Percentiles rank a stretch among this genome's conserved stretches.
These are phyloP conservation scores for Cnidoscolus chayamansa DNA, from an alignment of 441 rosid species.

Conservation along the genomic window DNA sequence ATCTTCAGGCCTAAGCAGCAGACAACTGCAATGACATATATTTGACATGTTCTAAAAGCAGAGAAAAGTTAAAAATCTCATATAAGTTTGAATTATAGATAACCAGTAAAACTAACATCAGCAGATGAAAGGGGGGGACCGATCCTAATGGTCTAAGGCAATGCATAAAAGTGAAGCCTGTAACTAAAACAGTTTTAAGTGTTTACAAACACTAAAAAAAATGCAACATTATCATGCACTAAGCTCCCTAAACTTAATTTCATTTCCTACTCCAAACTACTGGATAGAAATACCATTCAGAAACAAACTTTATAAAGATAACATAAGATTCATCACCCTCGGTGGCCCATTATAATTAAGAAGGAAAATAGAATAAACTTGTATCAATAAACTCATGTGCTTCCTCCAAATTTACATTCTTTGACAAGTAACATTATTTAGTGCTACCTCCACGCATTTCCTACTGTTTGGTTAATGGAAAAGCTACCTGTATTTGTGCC, in stretches of 20 bases:
- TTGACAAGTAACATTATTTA: slow-evolving; percentile 1
- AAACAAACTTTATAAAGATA: neutral
- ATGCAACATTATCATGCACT: neutral
- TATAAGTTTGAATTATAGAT: neutral
- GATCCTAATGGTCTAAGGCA: neutral
- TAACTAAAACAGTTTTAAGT: neutral
- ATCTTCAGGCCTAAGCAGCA: neutral
- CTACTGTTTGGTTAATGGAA: slow-evolving; percentile 20
- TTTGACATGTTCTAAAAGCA: neutral
- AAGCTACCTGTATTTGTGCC: slow-evolving; percentile 67
- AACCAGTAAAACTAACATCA: neutral
- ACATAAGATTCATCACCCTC: neutral
- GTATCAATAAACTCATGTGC: neutral
- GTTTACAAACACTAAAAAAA: neutral
- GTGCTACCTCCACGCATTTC: slow-evolving; percentile 2
- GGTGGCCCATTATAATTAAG: neutral
- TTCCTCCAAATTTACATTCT: slow-evolving; percentile 16
- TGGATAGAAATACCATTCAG: neutral
- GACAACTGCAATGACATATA: neutral
- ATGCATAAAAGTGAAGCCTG: neutral
- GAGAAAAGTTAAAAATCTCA: neutral
- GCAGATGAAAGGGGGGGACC: neutral
- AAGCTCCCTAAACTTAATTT: neutral
- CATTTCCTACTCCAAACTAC: neutral
- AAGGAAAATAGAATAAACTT: slow-evolving; percentile 11